These are phyloP conservation scores for Elsinoe fawcettii DNA, from an alignment of 2,329 filamentous ascomycete genomes.

Conservation along the genomic window DNA sequence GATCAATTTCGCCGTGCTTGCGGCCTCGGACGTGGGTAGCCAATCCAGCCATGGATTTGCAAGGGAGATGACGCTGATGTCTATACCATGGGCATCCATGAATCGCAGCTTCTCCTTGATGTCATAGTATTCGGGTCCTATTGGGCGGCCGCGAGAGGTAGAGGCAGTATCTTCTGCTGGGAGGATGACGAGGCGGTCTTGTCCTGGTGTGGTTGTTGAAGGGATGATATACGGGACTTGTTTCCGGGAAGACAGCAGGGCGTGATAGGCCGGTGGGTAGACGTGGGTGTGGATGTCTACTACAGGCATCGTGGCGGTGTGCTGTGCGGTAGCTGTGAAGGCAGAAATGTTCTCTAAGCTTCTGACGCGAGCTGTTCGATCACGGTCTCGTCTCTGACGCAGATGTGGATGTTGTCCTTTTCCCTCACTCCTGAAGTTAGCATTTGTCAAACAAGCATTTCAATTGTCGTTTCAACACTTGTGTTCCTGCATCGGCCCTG, in stretches of 20 bases:
- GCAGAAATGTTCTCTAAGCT: not conserved
- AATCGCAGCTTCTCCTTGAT: conserved; percentile 73
- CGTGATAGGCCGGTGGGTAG: conserved; percentile 53
- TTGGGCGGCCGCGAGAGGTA: conserved; percentile 62
- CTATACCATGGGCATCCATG: conserved; percentile 77
- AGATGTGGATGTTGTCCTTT: too few species aligned
- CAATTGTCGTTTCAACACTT: not conserved
- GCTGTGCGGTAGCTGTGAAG: not conserved
- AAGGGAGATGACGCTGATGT: conserved; percentile 75
- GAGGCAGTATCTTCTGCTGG: conserved; percentile 39
- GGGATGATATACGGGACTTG: conserved; percentile 65
- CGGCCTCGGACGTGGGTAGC: conserved; percentile 54
- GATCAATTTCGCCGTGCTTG: conserved; percentile 55
- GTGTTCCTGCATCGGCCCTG: conserved; percentile 4
- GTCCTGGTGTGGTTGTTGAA: conserved; percentile 35
- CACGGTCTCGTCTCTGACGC: too few species aligned
- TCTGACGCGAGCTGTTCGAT: too few species aligned
- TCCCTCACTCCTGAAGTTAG: too few species aligned
- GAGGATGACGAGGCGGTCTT: conserved; percentile 59
- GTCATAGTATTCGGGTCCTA: conserved; percentile 76
- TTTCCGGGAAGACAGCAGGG: conserved; percentile 48
- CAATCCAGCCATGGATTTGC: conserved; percentile 96
- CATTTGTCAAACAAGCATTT: too few species aligned
- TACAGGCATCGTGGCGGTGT: conserved; percentile 29
- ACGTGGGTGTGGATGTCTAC: conserved; percentile 58